phyloP scores from a whole-genome alignment of 805 yeast species.

The Cyberlindnera petersonii region DNA sequence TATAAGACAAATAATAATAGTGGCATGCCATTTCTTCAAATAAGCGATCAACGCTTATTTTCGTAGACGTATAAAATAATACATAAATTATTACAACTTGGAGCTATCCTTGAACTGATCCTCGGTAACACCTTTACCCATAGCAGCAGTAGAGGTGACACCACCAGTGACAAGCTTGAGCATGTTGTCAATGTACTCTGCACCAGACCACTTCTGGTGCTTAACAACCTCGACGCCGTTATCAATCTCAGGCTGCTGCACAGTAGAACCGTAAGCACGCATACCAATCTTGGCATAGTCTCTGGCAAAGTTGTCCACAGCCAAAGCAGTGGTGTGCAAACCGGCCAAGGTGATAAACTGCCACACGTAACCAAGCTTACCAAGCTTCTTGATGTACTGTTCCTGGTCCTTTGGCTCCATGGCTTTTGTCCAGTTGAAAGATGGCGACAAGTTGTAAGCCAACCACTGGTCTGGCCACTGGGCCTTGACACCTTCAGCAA shows the following conservation, averaged over 20 bases:
- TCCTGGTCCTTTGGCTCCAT: slow-evolving; percentile 85
- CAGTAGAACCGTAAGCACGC: slow-evolving; percentile 89
- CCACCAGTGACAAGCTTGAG: slow-evolving; percentile 92
- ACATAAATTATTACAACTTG: slow-evolving; percentile 9
- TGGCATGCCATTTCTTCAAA: no score
- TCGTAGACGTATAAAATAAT: background rate
- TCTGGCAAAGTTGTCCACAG: slow-evolving; percentile 79
- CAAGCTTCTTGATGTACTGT: slow-evolving; percentile 84
- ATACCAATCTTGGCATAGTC: slow-evolving; percentile 79
- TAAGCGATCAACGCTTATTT: no score
- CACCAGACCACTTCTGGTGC: slow-evolving; percentile 99
- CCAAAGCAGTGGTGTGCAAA: slow-evolving; percentile 91
- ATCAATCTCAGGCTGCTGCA: slow-evolving; percentile 86
- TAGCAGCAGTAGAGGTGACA: slow-evolving; percentile 91
- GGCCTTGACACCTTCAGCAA: slow-evolving; percentile 85
- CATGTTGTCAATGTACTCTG: slow-evolving; percentile 89
- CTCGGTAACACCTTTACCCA: slow-evolving; percentile 98
- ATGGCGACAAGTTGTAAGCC: slow-evolving; percentile 94
- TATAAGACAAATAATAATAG: no score
- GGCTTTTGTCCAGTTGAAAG: slow-evolving; percentile 96
- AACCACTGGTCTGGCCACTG: slow-evolving; percentile 89
- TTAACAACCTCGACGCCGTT: slow-evolving; percentile 90
- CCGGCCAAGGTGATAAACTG: slow-evolving; percentile 98
- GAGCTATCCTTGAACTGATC: slow-evolving; percentile 68
- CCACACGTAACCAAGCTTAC: slow-evolving; percentile 91